Evolutionary conservation across 192 early-diverging fungal species (phyloP).

Genomic region (Coemansia brasiliensis): DNA sequence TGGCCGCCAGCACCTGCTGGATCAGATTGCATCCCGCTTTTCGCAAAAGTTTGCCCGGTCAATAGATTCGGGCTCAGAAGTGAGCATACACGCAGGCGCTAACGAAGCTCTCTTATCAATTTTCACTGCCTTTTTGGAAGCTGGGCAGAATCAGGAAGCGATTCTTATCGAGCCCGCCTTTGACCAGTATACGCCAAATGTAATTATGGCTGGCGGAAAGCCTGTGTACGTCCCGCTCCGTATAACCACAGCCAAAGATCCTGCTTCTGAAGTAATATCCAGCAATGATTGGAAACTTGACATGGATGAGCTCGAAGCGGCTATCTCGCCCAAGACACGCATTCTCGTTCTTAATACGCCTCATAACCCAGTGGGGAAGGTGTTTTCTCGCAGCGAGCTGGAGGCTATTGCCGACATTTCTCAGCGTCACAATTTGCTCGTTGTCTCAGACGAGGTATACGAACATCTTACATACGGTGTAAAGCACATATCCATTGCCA

Average conservation of each 20-base stretch:
- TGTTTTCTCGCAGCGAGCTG: conserved; percentile 75
- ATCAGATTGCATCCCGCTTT: conserved; percentile 80
- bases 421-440: conserved; percentile 77
- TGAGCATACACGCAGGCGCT: conserved; percentile 88
- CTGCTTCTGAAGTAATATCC: conserved; percentile 57
- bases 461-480: conserved; percentile 87
- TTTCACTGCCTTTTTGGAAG: conserved; percentile 80
- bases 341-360: conserved; percentile 94
- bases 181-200: conserved; percentile 88
- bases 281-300: conserved; percentile 88
- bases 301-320: conserved; percentile 71
- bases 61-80: conserved; percentile 76
- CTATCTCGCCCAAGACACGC: conserved; percentile 76
- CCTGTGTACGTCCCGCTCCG: conserved; percentile 85
- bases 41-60: conserved; percentile 63
- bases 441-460: conserved; percentile 93
- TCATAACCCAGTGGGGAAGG: conserved; percentile 91
- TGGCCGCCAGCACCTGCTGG: conserved; percentile 62
- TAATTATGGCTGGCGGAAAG: conserved; percentile 83
- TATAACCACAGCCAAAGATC: conserved; percentile 51
- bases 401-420: conserved; percentile 74
- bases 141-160: conserved; percentile 72
- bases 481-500: conserved; percentile 73
- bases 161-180: conserved; percentile 96
- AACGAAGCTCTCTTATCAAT: conserved; percentile 82